Conservation (phyloP, 208 protist genomes). For the Giardia muris region DNA sequence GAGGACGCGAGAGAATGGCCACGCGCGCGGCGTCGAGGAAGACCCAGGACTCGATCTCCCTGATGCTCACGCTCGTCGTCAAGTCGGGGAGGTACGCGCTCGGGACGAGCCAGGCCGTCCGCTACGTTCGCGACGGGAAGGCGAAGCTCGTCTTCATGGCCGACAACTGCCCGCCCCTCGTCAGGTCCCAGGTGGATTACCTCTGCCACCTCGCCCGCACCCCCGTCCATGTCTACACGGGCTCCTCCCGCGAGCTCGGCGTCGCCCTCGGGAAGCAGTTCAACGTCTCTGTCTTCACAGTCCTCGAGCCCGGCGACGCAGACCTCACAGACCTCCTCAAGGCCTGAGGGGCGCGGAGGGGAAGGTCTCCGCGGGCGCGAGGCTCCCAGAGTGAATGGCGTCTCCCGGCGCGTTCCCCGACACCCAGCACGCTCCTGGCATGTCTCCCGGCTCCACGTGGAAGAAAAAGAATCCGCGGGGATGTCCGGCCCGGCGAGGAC, state of each 20-base stretch:
- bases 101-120: constrained; percentile 36
- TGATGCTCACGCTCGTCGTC: background rate
- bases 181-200: constrained; percentile 41
- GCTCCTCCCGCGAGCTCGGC: constrained; percentile 33
- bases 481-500: no score
- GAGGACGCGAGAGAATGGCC: background rate
- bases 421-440: no score
- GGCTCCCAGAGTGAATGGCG: background rate
- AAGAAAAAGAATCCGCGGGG: no score
- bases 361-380: background rate
- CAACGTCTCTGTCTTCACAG: constrained; percentile 31
- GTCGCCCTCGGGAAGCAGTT: constrained; percentile 35
- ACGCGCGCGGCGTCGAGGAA: background rate
- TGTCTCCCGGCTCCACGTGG: no score
- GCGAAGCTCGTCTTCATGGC: constrained; percentile 40
- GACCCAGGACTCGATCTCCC: constrained; percentile 1
- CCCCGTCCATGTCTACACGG: constrained; percentile 31
- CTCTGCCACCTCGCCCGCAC: constrained; percentile 28
- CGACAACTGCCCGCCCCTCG: constrained; percentile 37
- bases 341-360: background rate
- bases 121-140: constrained; percentile 34
- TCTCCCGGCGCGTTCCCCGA: background rate
- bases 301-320: constrained; percentile 39
- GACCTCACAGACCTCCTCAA: constrained; percentile 25
- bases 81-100: constrained; percentile 33